phyloP scores from a whole-genome alignment of 768 basidiomycete genomes.

The Galerina sulciceps region DNA sequence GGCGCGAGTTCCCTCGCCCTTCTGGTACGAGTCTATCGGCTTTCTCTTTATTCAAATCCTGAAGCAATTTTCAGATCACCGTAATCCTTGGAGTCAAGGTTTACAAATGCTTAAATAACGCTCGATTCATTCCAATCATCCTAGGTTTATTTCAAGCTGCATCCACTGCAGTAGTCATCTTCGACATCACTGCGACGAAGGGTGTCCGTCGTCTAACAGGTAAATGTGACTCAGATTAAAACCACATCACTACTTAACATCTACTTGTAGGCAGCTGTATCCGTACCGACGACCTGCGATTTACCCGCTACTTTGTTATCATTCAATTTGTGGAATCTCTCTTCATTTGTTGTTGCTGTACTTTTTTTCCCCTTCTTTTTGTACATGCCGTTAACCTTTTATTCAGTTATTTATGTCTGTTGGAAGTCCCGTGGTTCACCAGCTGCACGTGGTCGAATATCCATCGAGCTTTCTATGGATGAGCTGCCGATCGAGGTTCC shows the following conservation, averaged over 20 bases:
- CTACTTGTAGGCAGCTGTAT: conserved; percentile 50
- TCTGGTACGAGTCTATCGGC: conserved; percentile 32
- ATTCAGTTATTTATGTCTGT: conserved; percentile 57
- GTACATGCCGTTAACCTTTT: not conserved
- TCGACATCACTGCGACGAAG: conserved; percentile 43
- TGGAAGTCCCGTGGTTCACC: conserved; percentile 56
- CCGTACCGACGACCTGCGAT: conserved; percentile 35
- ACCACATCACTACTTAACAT: not conserved
- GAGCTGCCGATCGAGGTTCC: conserved; percentile 38
- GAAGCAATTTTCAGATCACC: conserved; percentile 45
- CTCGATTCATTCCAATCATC: conserved; percentile 52
- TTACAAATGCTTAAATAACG: conserved; percentile 65
- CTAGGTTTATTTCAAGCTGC: conserved; percentile 46
- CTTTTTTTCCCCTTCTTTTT: conserved; percentile 25
- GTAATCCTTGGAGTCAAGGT: conserved; percentile 70
- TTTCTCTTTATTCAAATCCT: not conserved
- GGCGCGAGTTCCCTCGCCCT: conserved; percentile 42
- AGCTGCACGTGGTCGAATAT: conserved; percentile 58
- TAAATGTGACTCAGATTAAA: conserved; percentile 18
- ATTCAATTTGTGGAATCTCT: conserved; percentile 56
- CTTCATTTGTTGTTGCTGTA: conserved; percentile 67
- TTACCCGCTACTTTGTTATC: conserved; percentile 45
- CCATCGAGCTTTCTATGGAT: conserved; percentile 50
- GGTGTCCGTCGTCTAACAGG: conserved; percentile 54
- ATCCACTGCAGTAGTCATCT: conserved; percentile 42